phyloP scores from a whole-genome alignment of 1,284 basidiomycete species.

The Athelia sp. region DNA sequence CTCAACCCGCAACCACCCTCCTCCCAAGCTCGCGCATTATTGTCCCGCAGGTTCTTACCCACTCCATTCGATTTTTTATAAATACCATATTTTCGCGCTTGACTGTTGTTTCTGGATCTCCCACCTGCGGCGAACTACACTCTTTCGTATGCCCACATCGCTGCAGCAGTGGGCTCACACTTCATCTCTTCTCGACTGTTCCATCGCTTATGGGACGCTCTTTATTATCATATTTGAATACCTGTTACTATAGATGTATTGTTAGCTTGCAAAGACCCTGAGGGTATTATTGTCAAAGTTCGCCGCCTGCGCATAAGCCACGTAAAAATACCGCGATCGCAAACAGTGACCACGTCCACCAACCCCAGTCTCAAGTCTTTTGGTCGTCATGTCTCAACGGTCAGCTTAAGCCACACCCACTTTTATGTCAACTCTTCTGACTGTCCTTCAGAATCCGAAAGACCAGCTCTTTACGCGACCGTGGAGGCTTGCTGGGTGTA shows the following conservation, averaged over 20 bases:
- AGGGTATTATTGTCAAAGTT: no score
- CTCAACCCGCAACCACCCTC: not conserved
- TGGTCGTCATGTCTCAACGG: constrained; percentile 26
- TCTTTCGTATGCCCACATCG: not conserved
- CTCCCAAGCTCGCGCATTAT: not conserved
- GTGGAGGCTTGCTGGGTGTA: constrained; percentile 54
- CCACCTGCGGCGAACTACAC: constrained; percentile 8
- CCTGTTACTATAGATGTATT: constrained; percentile 1
- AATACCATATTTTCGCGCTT: constrained; percentile 21
- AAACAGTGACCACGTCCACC: no score
- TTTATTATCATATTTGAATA: constrained; percentile 1
- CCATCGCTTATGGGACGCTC: not conserved
- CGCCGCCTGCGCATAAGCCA: constrained; percentile 42
- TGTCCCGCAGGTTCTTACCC: constrained; percentile 6
- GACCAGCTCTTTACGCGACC: constrained; percentile 55
- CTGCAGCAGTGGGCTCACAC: not conserved
- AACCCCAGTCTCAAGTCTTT: not conserved
- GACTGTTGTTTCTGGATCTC: constrained; percentile 19
- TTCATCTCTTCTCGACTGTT: constrained; percentile 1
- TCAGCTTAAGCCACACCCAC: constrained; percentile 19
- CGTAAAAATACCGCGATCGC: no score
- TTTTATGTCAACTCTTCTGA: not conserved
- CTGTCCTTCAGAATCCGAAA: constrained; percentile 23
- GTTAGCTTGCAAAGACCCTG: not conserved
- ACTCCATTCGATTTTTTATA: constrained; percentile 17